Percentiles rank a stretch among this genome's conserved stretches.
These are phyloP conservation scores for Laburnicola sp. DNA, from an alignment of 2,329 filamentous ascomycete genomes.

Conservation along the genomic window DNA sequence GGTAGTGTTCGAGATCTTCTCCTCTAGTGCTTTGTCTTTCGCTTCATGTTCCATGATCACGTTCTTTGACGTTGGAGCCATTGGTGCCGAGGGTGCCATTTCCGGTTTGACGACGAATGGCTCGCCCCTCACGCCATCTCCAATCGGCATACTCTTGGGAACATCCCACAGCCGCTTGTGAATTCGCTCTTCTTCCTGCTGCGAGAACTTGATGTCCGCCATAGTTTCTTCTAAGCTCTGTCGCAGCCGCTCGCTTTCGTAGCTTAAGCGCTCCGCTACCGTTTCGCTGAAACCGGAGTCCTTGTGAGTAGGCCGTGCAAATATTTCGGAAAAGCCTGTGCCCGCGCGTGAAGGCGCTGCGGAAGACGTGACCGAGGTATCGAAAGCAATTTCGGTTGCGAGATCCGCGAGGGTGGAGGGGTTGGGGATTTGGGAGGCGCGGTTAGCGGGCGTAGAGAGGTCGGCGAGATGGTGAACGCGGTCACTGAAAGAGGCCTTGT, in stretches of 20 bases:
- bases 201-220: conserved; percentile 16
- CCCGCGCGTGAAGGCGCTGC: conserved; percentile 28
- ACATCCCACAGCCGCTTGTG: conserved; percentile 31
- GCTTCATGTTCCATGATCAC: conserved; percentile 18
- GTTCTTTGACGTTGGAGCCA: conserved; percentile 11
- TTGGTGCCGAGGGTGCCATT: conserved; percentile 7
- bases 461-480: conserved; percentile 37
- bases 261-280: conserved; percentile 21
- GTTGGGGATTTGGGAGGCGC: conserved; percentile 22
- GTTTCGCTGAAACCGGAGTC: conserved; percentile 41
- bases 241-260: conserved; percentile 31
- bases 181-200: conserved; percentile 24
- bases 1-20: conserved; percentile 36
- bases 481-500: conserved; percentile 40
- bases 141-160: conserved; percentile 24
- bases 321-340: conserved; percentile 30
- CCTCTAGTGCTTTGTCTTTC: conserved; percentile 30
- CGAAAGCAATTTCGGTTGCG: conserved; percentile 36
- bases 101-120: conserved; percentile 19
- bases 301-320: conserved; percentile 38
- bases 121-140: conserved; percentile 22
- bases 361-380: conserved; percentile 31
- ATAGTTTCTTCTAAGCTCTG: conserved; percentile 31
- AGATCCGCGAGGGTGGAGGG: conserved; percentile 32
- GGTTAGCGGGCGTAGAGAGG: not conserved